A percentile compares a stretch with the other conserved stretches of the same genome.
These are phyloP conservation scores for Leccinum fibrillosum DNA, from an alignment of 768 basidiomycete species.

Conservation along the genomic window DNA sequence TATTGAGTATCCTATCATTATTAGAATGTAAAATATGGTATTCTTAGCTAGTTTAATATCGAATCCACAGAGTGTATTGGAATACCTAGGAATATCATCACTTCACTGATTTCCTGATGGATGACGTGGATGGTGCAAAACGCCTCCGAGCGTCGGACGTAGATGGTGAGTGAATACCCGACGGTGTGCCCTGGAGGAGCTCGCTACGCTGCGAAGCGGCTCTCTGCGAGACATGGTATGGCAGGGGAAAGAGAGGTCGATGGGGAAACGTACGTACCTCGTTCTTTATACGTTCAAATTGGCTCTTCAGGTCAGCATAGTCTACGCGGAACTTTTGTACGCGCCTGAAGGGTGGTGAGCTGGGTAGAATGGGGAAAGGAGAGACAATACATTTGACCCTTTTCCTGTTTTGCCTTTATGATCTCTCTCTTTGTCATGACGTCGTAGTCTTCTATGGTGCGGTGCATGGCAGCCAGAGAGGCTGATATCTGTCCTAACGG, in stretches of 20 bases:
- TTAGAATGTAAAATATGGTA: no score
- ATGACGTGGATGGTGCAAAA: slow-evolving; percentile 43
- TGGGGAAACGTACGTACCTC: slow-evolving; percentile 34
- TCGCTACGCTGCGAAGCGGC: slow-evolving; percentile 59
- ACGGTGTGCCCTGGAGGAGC: slow-evolving; percentile 50
- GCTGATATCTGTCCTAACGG: slow-evolving; percentile 92
- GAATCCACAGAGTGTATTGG: no score
- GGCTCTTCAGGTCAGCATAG: slow-evolving; percentile 74
- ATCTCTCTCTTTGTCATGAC: slow-evolving; percentile 96
- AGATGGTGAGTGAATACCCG: slow-evolving; percentile 32
- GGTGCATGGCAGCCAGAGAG: slow-evolving; percentile 90
- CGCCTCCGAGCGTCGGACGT: slow-evolving; percentile 61
- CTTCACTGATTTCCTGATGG: no score
- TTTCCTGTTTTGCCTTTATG: slow-evolving; percentile 94
- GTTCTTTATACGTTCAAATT: slow-evolving; percentile 77
- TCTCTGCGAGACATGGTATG: slow-evolving; percentile 40
- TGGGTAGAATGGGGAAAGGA: neutral
- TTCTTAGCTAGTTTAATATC: no score
- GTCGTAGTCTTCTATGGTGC: slow-evolving; percentile 97
- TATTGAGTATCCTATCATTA: no score
- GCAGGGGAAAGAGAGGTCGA: neutral
- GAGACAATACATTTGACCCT: slow-evolving; percentile 75
- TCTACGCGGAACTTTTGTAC: slow-evolving; percentile 90
- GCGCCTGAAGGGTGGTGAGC: slow-evolving; percentile 51
- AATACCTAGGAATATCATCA: no score